Evolutionary conservation across 106 monocot species (phyloP).

Genomic region (Triglochin maritima): DNA sequence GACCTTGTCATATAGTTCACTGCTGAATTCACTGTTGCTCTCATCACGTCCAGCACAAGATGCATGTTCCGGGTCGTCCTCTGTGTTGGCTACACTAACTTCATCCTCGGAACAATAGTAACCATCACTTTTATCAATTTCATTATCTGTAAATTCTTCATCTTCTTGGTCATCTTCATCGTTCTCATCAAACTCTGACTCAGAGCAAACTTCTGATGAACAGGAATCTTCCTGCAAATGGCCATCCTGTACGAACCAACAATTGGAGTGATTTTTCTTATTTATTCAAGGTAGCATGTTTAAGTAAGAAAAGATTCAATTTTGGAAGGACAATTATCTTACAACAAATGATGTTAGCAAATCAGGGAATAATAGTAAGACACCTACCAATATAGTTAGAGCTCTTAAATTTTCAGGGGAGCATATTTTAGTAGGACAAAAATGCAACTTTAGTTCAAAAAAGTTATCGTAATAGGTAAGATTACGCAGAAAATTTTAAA

Average conservation of each 20-base stretch:
- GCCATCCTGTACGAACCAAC: constrained; percentile 4
- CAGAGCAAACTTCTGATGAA: constrained; percentile 22
- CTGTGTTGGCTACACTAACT: neutral
- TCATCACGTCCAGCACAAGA: constrained; percentile 9
- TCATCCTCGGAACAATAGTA: constrained; percentile 16
- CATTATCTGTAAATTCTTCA: constrained; percentile 17
- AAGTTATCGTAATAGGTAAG: too few species aligned
- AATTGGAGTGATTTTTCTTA: too few species aligned
- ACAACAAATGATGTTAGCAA: too few species aligned
- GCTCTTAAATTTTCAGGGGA: too few species aligned
- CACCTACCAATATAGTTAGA: too few species aligned
- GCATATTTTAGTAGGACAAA: too few species aligned
- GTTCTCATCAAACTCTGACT: constrained; percentile 10
- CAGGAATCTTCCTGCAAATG: constrained; percentile 9
- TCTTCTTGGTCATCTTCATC: constrained; percentile 13
- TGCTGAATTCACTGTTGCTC: constrained; percentile 5
- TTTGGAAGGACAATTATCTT: too few species aligned
- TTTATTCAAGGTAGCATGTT: too few species aligned
- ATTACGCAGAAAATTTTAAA: too few species aligned
- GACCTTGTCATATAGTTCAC: constrained; percentile 7
- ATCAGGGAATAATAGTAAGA: too few species aligned
- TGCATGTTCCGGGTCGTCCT: constrained; percentile 3
- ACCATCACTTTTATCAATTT: constrained; percentile 8
- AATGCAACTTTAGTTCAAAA: too few species aligned
- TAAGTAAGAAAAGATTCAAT: too few species aligned